Evolutionary conservation across 495 filamentous ascomycete species (phyloP), one percentile per base, ranked within the genome.

Genomic region (Tuber borchii): DNA sequence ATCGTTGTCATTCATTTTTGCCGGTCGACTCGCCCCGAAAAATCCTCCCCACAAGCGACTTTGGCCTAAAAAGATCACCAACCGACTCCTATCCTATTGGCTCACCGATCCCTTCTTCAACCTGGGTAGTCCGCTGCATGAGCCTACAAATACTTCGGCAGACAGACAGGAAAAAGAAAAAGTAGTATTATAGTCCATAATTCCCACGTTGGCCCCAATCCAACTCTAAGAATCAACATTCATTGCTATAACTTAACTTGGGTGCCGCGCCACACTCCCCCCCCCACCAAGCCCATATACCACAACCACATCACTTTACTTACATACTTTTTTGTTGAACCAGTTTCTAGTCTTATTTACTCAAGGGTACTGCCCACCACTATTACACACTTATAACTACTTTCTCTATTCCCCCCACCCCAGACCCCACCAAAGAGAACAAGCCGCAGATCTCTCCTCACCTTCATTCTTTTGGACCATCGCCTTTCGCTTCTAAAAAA

Each of bases 1-100:
- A 79, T 71, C 73, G 78, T 73, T 79, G 77, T 79, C 76, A 79
- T 68, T 79, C 78, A 79, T 79, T 79, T 79, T 79, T 79, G 78
- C 78, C 78, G 78, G 78, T 79, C 78, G 74, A 75, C 78, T 79
- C 48, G 78, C n/a, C 78, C 78, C 76, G 76, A 79, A 79, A 75
- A 75, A 79, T 72, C 76, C 76, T 65, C 56, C 20, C 56, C 9
- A 14, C 56, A 61, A 79, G 76, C 78, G 79, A 70, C 45, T 71
- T 71, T 79, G 77, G 70, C 76, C 76, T 72, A 75, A 79, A 75
- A 75, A 79, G 78, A 73, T 79, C 78, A 79, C 78, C 73, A 79
- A 79, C 78, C 72, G 65, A 75, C 12, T 26, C 70, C 74, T 75
- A 76, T 69, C 78, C 78, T 79, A 77, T 79, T 79, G 77, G 72